Evolutionary conservation across 805 yeast species (phyloP).

Genomic region (Candida arabinofermentans): DNA sequence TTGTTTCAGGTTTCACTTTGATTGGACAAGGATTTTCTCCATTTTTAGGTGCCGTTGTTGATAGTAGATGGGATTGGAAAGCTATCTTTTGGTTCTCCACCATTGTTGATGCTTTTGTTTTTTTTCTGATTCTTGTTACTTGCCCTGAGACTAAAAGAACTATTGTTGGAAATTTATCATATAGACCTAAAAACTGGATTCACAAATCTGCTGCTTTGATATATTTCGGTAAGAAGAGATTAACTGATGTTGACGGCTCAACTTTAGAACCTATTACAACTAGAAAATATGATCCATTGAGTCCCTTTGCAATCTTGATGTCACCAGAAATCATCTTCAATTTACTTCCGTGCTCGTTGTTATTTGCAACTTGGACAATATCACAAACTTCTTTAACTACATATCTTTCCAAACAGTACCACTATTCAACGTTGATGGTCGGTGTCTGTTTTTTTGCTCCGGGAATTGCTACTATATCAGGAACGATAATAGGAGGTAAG

Average conservation of each 20-base stretch:
- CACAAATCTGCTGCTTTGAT: conserved; percentile 44
- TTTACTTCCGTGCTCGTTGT: conserved; percentile 55
- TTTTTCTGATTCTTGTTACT: conserved; percentile 30
- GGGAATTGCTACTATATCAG: conserved; percentile 61
- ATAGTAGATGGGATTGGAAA: conserved; percentile 62
- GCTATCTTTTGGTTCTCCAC: conserved; percentile 75
- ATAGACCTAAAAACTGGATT: conserved; percentile 41
- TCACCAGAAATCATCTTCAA: conserved; percentile 36
- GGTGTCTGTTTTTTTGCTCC: conserved; percentile 74
- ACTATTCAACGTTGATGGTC: conserved; percentile 48
- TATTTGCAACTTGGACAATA: conserved; percentile 69
- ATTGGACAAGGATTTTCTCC: conserved; percentile 80
- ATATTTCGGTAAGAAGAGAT: conserved; percentile 27
- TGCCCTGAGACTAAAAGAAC: conserved; percentile 76
- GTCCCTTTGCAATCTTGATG: conserved; percentile 15
- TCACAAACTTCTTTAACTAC: conserved; percentile 63
- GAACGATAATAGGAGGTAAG: conserved; percentile 58
- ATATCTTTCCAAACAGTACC: conserved; percentile 44
- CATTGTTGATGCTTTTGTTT: conserved; percentile 52
- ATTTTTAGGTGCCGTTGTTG: conserved; percentile 55
- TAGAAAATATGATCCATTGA: conserved; percentile 25
- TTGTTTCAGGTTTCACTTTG: conserved; percentile 59
- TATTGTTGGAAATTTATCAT: conserved; percentile 72
- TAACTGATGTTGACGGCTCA: conserved; percentile 27
- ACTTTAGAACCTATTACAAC: conserved; percentile 14